Evolutionary conservation across 768 basidiomycete species (phyloP).

Genomic region (Leccinum rimulosum): DNA sequence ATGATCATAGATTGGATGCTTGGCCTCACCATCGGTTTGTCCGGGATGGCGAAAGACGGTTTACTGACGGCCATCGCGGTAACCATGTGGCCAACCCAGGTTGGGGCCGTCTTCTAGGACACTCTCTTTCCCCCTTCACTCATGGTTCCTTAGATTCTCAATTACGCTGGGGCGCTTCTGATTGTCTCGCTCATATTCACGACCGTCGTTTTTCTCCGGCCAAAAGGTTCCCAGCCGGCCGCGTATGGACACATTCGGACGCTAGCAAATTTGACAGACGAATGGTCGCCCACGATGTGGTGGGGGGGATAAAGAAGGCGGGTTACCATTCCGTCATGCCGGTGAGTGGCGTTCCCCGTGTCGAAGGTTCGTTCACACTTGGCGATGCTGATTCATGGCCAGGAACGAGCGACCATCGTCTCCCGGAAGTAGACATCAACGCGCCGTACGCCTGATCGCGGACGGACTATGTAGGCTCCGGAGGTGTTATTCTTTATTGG

Average conservation of each 20-base stretch:
- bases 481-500: not conserved
- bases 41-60: conserved; percentile 9
- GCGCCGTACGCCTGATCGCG: conserved; percentile 17
- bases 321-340: conserved; percentile 12
- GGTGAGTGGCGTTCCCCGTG: conserved; percentile 13
- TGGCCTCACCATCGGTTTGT: conserved; percentile 25
- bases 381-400: not conserved
- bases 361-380: not conserved
- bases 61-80: conserved; percentile 16
- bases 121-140: not conserved
- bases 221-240: conserved; percentile 27
- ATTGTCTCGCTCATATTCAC: conserved; percentile 22
- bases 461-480: not conserved
- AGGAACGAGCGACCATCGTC: conserved; percentile 27
- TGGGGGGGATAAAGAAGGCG: conserved; percentile 27
- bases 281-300: conserved; percentile 35
- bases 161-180: conserved; percentile 20
- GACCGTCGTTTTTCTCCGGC: conserved; percentile 9
- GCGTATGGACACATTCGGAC: conserved; percentile 36
- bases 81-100: conserved; percentile 30
- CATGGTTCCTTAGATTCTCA: conserved; percentile 24
- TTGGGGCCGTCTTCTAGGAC: not conserved
- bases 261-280: conserved; percentile 34
- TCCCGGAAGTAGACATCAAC: conserved; percentile 21
- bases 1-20: conserved; percentile 31